Evolutionary conservation across 169 alveolate genomes (phyloP), one percentile per base, ranked within the genome.

Genomic region (Cyclospora cayetanensis): DNA sequence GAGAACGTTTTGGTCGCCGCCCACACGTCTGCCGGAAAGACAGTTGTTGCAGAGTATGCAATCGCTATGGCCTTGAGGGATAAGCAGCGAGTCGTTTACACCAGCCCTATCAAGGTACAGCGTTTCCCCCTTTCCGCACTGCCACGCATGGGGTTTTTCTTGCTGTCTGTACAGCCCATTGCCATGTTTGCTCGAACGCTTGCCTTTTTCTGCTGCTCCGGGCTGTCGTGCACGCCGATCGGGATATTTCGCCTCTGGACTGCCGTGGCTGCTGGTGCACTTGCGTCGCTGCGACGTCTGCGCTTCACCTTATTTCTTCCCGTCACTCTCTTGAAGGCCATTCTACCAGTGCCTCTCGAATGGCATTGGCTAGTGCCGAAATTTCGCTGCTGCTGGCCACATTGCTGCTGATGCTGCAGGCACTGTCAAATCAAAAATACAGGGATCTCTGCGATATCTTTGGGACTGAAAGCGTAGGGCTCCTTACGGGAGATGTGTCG

Each of bases 1-100:
- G 99, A 99, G 94, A 96, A 98, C 55, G 99, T 98, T 15, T 95
- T 99, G 82, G 99, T 99, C 25, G 98, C 99, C 72, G 99, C 99
- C 1, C 99, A 98, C 93, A 99, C 99, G 0, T 98, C 99, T 2
- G 99, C 99, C 37, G 99, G 99, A 41, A 99, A 99, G 95, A 99
- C 99, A 5, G 99, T 98, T 37, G 99, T 99, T 31, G 99, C 99
- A 4, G 99, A 99, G 95, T 99, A 99, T 95, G 99, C 99, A 18
- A 98, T 99, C 46, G 99, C 99, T 0, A 94, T 97, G 97, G 99
- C 99, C 1, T 93, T 98, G 82, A 97, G 99, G 68, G 98, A 98
- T 94, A 97, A 98, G 52, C 98, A 98, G 94, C 96, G 99, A 93
- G 99, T 99, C 68, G 98, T 99, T 65, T 99, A 99, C 97, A 99